Evolutionary conservation across 1,139 yeast species (phyloP).

Genomic region (Pichia cactophila): DNA sequence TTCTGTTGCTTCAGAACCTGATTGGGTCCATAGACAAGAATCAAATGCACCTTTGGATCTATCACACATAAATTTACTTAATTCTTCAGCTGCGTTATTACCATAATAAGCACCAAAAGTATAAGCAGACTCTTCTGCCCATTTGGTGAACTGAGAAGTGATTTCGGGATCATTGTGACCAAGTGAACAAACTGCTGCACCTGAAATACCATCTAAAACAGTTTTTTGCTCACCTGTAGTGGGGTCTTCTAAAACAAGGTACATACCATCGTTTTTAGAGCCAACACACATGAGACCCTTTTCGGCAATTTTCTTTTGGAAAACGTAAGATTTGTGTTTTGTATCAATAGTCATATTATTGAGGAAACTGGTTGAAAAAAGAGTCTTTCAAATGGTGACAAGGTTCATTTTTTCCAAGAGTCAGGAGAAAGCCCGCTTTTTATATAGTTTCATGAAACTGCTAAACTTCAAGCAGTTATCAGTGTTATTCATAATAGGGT

Average conservation of each 20-base stretch:
- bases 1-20: slow-evolving; percentile 59
- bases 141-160: slow-evolving; percentile 37
- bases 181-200: slow-evolving; percentile 56
- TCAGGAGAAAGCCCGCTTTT: neutral
- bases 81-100: slow-evolving; percentile 41
- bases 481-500: too few relatives aligned
- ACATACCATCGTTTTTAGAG: slow-evolving; percentile 39
- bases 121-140: slow-evolving; percentile 38
- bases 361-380: too few relatives aligned
- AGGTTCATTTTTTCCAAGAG: too few relatives aligned
- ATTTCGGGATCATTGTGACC: slow-evolving; percentile 46
- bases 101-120: slow-evolving; percentile 37
- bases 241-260: slow-evolving; percentile 39
- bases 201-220: slow-evolving; percentile 47
- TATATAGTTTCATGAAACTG: neutral
- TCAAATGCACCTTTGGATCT: slow-evolving; percentile 48
- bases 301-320: slow-evolving; percentile 19
- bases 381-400: neutral
- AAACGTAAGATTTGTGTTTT: slow-evolving; percentile 15
- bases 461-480: too few relatives aligned
- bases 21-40: slow-evolving; percentile 48
- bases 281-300: slow-evolving; percentile 29
- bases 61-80: slow-evolving; percentile 46
- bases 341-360: slow-evolving; percentile 16
- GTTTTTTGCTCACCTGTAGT: slow-evolving; percentile 35